Evolutionary conservation across 2,329 filamentous ascomycete genomes (phyloP).

Genomic region (Fusarium sp.): DNA sequence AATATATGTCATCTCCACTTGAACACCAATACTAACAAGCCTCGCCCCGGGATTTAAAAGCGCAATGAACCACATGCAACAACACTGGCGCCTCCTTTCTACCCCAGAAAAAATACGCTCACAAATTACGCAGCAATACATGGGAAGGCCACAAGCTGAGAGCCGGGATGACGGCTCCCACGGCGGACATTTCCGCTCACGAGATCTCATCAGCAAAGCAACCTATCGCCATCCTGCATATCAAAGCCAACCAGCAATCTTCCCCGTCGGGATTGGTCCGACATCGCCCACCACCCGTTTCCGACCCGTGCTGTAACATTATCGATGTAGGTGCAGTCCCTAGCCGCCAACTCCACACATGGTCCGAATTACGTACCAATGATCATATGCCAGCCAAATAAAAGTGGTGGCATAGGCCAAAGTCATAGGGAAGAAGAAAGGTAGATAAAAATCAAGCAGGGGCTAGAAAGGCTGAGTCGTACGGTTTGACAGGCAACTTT

Average conservation of each 20-base stretch:
- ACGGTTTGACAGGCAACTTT: conserved; percentile 44
- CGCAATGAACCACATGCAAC: conserved; percentile 2
- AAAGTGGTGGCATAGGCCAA: conserved; percentile 33
- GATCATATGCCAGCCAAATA: conserved; percentile 47
- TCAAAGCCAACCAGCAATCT: conserved; percentile 36
- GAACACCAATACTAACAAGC: conserved; percentile 4
- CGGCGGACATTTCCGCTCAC: conserved; percentile 38
- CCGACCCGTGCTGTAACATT: conserved; percentile 18
- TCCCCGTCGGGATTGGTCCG: conserved; percentile 47
- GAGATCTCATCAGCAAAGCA: conserved; percentile 27
- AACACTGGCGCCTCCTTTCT: background rate
- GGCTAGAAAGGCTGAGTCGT: conserved; percentile 27
- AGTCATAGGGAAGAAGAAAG: conserved; percentile 27
- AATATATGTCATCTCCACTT: background rate
- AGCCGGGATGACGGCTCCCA: conserved; percentile 17
- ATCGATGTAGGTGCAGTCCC: conserved; percentile 3
- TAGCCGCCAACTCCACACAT: conserved; percentile 13
- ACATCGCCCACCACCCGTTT: conserved; percentile 33
- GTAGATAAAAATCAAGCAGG: conserved; percentile 5
- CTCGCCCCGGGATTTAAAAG: conserved; percentile 2
- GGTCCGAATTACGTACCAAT: conserved; percentile 38
- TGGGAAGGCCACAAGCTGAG: background rate
- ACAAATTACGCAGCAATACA: conserved; percentile 17
- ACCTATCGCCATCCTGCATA: conserved; percentile 37
- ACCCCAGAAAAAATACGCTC: conserved; percentile 27